Conservation (phyloP, 2,329 filamentous ascomycete species). For the Teratosphaeria pseudoeucalypti region DNA sequence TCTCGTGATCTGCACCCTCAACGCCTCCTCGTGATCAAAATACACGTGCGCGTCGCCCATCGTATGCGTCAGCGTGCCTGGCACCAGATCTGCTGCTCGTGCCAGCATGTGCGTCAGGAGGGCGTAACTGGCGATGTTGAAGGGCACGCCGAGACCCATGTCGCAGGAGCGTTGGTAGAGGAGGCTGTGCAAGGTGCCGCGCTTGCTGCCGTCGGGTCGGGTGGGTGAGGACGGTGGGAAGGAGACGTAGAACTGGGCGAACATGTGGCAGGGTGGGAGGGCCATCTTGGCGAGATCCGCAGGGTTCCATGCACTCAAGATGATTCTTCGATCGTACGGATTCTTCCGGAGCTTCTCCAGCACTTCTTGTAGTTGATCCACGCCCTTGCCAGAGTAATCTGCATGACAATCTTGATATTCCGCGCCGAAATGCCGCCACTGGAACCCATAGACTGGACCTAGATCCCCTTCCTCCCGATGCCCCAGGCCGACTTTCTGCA, state of each 20-base stretch:
- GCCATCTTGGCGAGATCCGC: constrained; percentile 79
- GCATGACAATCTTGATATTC: constrained; percentile 68
- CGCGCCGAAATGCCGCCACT: constrained; percentile 97
- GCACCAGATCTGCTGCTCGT: constrained; percentile 70
- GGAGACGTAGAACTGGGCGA: constrained; percentile 89
- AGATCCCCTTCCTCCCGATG: constrained; percentile 82
- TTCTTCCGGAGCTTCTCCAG: constrained; percentile 72
- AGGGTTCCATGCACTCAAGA: constrained; percentile 91
- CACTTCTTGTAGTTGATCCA: constrained; percentile 89
- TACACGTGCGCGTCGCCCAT: constrained; percentile 99
- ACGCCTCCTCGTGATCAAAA: constrained; percentile 78
- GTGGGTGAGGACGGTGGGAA: constrained; percentile 42
- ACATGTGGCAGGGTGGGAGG: constrained; percentile 91
- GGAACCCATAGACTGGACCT: constrained; percentile 94
- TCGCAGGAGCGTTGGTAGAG: constrained; percentile 92
- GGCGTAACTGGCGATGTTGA: constrained; percentile 95
- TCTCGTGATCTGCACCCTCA: constrained; percentile 67
- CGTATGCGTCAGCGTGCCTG: constrained; percentile 81
- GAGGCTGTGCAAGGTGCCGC: constrained; percentile 72
- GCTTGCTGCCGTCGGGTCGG: constrained; percentile 26
- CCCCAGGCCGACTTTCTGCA: constrained; percentile 71
- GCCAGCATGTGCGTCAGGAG: constrained; percentile 92
- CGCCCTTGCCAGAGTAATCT: constrained; percentile 79
- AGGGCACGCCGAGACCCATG: constrained; percentile 93
- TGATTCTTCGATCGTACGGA: constrained; percentile 82